Conservation (phyloP, 495 filamentous ascomycete species). For the Echria macrotheca region DNA sequence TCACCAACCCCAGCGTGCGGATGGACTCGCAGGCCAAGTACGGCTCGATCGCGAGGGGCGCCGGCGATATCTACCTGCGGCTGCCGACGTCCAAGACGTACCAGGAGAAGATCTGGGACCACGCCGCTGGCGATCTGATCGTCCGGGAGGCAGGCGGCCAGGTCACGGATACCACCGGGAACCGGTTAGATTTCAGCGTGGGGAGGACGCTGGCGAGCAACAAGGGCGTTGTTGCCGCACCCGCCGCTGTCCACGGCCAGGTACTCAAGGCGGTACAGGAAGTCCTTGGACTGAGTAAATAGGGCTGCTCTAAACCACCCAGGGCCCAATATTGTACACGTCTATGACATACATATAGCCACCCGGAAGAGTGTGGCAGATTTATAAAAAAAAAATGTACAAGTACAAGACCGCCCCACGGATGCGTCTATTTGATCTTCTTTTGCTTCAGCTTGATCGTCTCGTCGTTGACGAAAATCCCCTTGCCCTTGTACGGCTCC, state of each 20-base stretch:
- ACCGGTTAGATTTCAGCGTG: slow-evolving; percentile 73
- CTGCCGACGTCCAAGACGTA: slow-evolving; percentile 79
- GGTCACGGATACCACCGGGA: slow-evolving; percentile 81
- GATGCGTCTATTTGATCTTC: slow-evolving; percentile 91
- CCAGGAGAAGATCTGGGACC: slow-evolving; percentile 99
- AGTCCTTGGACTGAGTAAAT: slow-evolving; percentile 51
- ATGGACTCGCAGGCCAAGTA: slow-evolving; percentile 99
- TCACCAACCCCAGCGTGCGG: slow-evolving; percentile 76
- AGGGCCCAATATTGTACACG: slow-evolving; percentile 23
- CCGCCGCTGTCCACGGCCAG: slow-evolving; percentile 62
- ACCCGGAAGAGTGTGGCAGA: slow-evolving; percentile 8
- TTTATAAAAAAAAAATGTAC: slow-evolving; percentile 14
- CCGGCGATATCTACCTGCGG: slow-evolving; percentile 89
- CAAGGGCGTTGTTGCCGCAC: slow-evolving; percentile 89
- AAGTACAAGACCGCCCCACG: neutral
- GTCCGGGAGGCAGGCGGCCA: slow-evolving; percentile 89
- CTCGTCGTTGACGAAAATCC: slow-evolving; percentile 95
- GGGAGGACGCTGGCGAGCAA: slow-evolving; percentile 83
- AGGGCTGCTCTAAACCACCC: slow-evolving; percentile 4
- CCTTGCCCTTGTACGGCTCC: slow-evolving; percentile 99
- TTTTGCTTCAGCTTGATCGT: slow-evolving; percentile 96
- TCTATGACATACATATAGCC: slow-evolving; percentile 24
- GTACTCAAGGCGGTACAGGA: slow-evolving; percentile 79
- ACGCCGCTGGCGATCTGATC: slow-evolving; percentile 93
- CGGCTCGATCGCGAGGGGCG: slow-evolving; percentile 88